Base-by-base conservation (phyloP, 2,329 filamentous ascomycete species). In the Clathrospora elynae region DNA sequence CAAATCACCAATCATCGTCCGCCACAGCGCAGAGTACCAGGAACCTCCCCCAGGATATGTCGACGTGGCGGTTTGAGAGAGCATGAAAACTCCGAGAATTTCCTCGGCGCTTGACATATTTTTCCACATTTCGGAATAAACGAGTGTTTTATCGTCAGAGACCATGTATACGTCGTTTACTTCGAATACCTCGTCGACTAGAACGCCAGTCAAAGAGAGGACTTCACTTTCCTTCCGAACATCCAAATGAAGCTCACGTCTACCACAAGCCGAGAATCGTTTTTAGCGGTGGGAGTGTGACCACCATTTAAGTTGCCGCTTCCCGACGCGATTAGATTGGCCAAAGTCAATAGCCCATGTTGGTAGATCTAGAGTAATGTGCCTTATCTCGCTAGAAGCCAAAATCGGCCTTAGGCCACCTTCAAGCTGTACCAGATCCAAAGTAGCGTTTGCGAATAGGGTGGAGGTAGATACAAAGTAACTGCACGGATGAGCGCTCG, bases 301-400 rank as follows among this genome's bases (percentile, higher is more conserved):
- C 55, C 52, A 58, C 55, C 55, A 58, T n/a, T 45, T 56, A 14
- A 50, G 12, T 10, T 58, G 55, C 3, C 46, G 51, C 18, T 35
- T 43, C 2, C 51, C 53, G 3, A 57, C 31, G 12, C 31, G 38
- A 19, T 55, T 51, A 14, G 33, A 45, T 14, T 18, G 38, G 7
- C 51, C 47, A 23, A 60, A 57, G 23, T 60, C 54, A 12, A 57
- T 54, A 1, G 54, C 46, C 54, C 52, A 60, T 0, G 50, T 42
- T 1, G 56, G 46, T 3, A 47, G 16, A 7, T 11, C 26, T 3
- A 28, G 18, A 0, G 46, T 56, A 2, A 17, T 17, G 19, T 55
- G 51, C 14, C 34, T 11, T 42, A 57, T 35, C 30, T 57, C 51
- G 14, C 38, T 30, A 2, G 55, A 38, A 1, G 28, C 51, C 14